Conservation (phyloP, 768 basidiomycete genomes). For the Roridomyces roridus region DNA sequence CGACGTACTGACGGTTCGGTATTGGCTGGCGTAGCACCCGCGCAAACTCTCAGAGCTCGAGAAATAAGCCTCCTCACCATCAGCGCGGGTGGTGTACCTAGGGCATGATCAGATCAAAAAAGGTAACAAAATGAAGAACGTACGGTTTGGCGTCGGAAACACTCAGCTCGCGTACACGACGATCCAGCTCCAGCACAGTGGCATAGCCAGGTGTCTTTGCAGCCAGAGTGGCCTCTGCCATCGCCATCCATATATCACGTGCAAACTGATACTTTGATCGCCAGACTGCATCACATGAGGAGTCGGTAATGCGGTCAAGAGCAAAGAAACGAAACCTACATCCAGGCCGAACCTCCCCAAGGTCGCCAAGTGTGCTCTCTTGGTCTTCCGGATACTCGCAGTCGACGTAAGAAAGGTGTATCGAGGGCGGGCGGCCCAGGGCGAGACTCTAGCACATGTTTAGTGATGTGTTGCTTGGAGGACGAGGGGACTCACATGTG, state of each 20-base stretch:
- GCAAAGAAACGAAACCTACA: conserved; percentile 43
- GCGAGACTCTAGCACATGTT: conserved; percentile 36
- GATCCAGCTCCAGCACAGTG: conserved; percentile 56
- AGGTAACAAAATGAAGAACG: conserved; percentile 16
- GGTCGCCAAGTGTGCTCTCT: conserved; percentile 49
- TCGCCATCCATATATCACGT: conserved; percentile 53
- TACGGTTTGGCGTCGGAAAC: conserved; percentile 54
- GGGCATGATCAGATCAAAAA: neutral
- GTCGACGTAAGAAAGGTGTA: conserved; percentile 45
- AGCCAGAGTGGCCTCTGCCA: conserved; percentile 54
- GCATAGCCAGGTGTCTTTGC: conserved; percentile 53
- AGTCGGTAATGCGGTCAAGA: neutral
- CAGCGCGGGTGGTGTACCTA: conserved; percentile 38
- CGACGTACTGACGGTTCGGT: conserved; percentile 62
- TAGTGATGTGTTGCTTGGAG: neutral
- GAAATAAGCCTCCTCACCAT: conserved; percentile 53
- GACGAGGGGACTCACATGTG: conserved; percentile 33
- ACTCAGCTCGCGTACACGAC: conserved; percentile 52
- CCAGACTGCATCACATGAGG: conserved; percentile 63
- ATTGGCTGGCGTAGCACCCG: conserved; percentile 62
- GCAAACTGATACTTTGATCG: conserved; percentile 61
- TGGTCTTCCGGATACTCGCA: conserved; percentile 61
- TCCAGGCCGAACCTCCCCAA: conserved; percentile 53
- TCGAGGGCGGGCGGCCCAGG: conserved; percentile 46
- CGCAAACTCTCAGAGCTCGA: conserved; percentile 57